Evolutionary conservation across 2,329 filamentous ascomycete genomes (phyloP).

Genomic region (Stachybotrys chartarum): DNA sequence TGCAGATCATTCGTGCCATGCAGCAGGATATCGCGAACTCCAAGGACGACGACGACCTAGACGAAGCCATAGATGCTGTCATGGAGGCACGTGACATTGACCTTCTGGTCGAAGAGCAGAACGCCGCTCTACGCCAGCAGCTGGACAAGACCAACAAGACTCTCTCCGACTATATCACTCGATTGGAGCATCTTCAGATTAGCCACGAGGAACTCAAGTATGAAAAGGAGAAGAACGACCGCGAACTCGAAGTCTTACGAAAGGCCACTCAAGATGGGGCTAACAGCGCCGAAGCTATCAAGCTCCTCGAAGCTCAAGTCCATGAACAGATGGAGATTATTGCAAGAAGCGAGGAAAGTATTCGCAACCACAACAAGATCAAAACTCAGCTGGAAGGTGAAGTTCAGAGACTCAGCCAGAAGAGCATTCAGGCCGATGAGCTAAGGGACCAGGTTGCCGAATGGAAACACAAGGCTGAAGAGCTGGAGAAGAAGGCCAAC

Average conservation of each 20-base stretch:
- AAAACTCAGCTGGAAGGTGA: slow-evolving; percentile 52
- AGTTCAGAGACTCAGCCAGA: slow-evolving; percentile 37
- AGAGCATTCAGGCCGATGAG: slow-evolving; percentile 40
- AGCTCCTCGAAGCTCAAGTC: slow-evolving; percentile 47
- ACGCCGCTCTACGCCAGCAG: slow-evolving; percentile 41
- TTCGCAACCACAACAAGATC: slow-evolving; percentile 24
- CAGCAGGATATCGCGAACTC: slow-evolving; percentile 28
- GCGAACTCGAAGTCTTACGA: slow-evolving; percentile 42
- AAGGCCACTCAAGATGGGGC: slow-evolving; percentile 44
- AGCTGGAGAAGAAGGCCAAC: slow-evolving; percentile 56
- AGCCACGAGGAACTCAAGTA: slow-evolving; percentile 60
- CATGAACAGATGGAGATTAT: slow-evolving; percentile 67
- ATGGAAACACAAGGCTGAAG: slow-evolving; percentile 50
- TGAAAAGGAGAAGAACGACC: slow-evolving; percentile 51
- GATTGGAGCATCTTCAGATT: slow-evolving; percentile 52
- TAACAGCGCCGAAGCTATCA: slow-evolving; percentile 44
- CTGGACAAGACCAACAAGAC: slow-evolving; percentile 48
- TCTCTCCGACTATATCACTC: slow-evolving; percentile 51
- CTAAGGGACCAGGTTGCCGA: slow-evolving; percentile 54
- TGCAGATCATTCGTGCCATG: slow-evolving; percentile 36
- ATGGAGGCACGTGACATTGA: slow-evolving; percentile 44
- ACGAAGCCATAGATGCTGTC: slow-evolving; percentile 30
- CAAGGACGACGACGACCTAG: slow-evolving; percentile 29
- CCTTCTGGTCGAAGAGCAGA: slow-evolving; percentile 49
- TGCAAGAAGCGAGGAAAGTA: slow-evolving; percentile 53